These are phyloP conservation scores for Cicer bijugum DNA, from an alignment of 306 rosid species.

Conservation along the genomic window DNA sequence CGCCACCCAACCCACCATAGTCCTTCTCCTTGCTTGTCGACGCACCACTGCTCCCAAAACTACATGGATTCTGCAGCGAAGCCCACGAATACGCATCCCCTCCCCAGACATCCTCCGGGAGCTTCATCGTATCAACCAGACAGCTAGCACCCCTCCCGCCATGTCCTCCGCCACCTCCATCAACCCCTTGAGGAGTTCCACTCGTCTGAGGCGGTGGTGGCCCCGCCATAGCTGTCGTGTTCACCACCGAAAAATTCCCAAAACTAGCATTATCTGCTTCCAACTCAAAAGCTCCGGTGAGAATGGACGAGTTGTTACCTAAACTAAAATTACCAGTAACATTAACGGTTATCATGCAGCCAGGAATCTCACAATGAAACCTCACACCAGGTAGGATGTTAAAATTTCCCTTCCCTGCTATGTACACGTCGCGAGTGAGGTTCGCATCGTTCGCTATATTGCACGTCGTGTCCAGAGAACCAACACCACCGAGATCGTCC, in stretches of 20 bases:
- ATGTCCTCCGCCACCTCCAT: constrained; percentile 92
- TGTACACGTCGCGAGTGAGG: constrained; percentile 92
- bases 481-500: constrained; percentile 86
- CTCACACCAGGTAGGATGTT: constrained; percentile 89
- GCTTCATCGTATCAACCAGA: constrained; percentile 71
- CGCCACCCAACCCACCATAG: constrained; percentile 93
- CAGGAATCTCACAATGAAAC: constrained; percentile 73
- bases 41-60: constrained; percentile 86
- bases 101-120: constrained; percentile 98
- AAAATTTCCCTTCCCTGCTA: constrained; percentile 95
- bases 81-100: constrained; percentile 98
- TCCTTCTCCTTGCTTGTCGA: constrained; percentile 80
- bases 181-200: constrained; percentile 87
- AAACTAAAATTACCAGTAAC: constrained; percentile 86
- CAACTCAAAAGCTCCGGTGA: constrained; percentile 80
- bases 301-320: constrained; percentile 73
- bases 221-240: constrained; percentile 86
- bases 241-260: constrained; percentile 69
- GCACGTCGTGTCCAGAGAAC: constrained; percentile 87
- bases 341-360: constrained; percentile 79
- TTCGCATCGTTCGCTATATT: constrained; percentile 75
- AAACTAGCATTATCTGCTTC: constrained; percentile 72
- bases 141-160: constrained; percentile 99
- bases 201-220: constrained; percentile 94
- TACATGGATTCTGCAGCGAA: constrained; percentile 70